Conservation (phyloP, 768 basidiomycete genomes). For the Leccinum barrowsii region DNA sequence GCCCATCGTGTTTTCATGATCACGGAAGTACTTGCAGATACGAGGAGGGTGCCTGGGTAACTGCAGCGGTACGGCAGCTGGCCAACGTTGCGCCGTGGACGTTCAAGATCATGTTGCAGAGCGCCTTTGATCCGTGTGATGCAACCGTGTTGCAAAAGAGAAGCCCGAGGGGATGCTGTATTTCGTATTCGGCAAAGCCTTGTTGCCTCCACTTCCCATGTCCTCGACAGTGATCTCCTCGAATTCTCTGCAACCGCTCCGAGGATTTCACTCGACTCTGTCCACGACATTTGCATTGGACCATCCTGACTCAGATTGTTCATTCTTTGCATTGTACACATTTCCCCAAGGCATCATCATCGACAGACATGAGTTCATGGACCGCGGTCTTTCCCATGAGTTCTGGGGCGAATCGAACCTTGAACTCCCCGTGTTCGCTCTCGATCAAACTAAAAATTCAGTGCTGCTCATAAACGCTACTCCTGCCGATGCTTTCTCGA, state of each 20-base stretch:
- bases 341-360: slow-evolving; percentile 41
- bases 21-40: too few relatives aligned
- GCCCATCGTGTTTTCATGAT: too few relatives aligned
- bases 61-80: too few relatives aligned
- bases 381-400: slow-evolving; percentile 31
- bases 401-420: slow-evolving; percentile 39
- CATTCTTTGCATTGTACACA: slow-evolving; percentile 32
- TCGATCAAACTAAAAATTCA: slow-evolving; percentile 22
- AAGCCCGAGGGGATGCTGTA: too few relatives aligned
- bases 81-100: too few relatives aligned
- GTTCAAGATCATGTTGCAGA: too few relatives aligned
- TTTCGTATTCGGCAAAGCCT: too few relatives aligned
- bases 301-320: slow-evolving; percentile 15
- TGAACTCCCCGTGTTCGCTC: slow-evolving; percentile 41
- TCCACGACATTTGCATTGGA: slow-evolving; percentile 20
- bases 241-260: slow-evolving; percentile 20
- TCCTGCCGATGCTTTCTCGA: neutral
- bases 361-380: slow-evolving; percentile 42
- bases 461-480: slow-evolving; percentile 34
- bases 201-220: slow-evolving; percentile 8
- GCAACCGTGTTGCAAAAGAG: too few relatives aligned
- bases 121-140: too few relatives aligned
- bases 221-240: slow-evolving; percentile 16
- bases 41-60: too few relatives aligned
- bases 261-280: slow-evolving; percentile 31